A percentile compares a stretch with the other conserved stretches of the same genome.
These are phyloP conservation scores for Penicillium glabrum DNA, from an alignment of 2,329 filamentous ascomycete species.

Conservation along the genomic window DNA sequence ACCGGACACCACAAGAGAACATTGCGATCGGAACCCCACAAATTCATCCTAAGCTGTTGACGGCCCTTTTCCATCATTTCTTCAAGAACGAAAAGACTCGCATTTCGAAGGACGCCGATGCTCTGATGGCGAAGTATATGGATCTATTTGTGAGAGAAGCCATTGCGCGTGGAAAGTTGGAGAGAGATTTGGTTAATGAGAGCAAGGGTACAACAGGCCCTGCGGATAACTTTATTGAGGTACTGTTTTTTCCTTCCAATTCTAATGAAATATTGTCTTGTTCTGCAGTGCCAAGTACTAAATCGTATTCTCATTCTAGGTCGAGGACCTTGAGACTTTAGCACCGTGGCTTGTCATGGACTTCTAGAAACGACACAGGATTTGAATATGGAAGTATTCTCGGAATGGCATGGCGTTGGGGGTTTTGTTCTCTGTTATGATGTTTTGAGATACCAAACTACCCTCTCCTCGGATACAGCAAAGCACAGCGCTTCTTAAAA, in stretches of 20 bases:
- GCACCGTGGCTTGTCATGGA: slow-evolving; percentile 83
- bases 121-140: slow-evolving; percentile 77
- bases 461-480: not conserved
- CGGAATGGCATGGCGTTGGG: slow-evolving; percentile 4
- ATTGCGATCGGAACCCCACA: slow-evolving; percentile 39
- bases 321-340: slow-evolving; percentile 87
- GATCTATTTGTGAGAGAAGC: slow-evolving; percentile 90
- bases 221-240: slow-evolving; percentile 68
- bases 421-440: slow-evolving; percentile 9
- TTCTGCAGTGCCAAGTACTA: not conserved
- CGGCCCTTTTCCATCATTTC: slow-evolving; percentile 73
- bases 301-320: slow-evolving; percentile 45
- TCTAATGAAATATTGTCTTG: too few species aligned
- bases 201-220: slow-evolving; percentile 35
- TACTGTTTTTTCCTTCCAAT: slow-evolving; percentile 39
- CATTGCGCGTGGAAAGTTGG: slow-evolving; percentile 73
- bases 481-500: not conserved
- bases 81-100: slow-evolving; percentile 71
- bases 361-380: slow-evolving; percentile 55
- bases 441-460: slow-evolving; percentile 25
- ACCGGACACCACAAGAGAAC: slow-evolving; percentile 24
- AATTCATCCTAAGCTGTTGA: slow-evolving; percentile 73
- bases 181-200: slow-evolving; percentile 55
- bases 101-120: slow-evolving; percentile 75
- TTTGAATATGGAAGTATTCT: not conserved